phyloP scores from a whole-genome alignment of 2,329 filamentous ascomycete species.

The Magnaporthiopsis rhizophila region DNA sequence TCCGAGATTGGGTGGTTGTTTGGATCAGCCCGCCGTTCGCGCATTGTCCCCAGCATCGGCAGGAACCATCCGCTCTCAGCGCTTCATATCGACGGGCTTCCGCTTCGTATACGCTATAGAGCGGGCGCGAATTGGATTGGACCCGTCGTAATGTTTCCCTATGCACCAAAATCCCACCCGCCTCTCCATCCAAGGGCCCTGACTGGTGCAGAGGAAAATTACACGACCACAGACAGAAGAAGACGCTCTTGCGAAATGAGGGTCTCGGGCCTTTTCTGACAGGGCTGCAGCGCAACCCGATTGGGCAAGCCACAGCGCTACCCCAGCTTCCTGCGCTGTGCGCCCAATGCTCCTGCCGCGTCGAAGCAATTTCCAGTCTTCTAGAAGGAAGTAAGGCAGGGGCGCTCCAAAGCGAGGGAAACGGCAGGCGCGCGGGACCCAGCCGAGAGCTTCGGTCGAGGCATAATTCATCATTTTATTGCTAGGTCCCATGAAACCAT shows the following conservation, averaged over 20 bases:
- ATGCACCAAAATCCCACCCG: neutral
- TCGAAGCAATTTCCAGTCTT: slow-evolving; percentile 28
- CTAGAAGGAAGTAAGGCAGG: slow-evolving; percentile 20
- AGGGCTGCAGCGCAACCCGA: neutral
- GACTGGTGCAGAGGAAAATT: neutral
- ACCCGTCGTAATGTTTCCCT: neutral
- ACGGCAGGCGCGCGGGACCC: slow-evolving; percentile 11
- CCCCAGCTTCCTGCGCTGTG: neutral
- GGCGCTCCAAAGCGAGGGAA: slow-evolving; percentile 1
- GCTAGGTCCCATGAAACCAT: slow-evolving; percentile 35
- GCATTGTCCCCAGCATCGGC: neutral
- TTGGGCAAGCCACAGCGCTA: neutral
- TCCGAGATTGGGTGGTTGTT: neutral
- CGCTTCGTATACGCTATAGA: neutral
- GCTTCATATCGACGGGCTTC: neutral
- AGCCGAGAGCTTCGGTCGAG: slow-evolving; percentile 21
- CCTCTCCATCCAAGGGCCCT: neutral
- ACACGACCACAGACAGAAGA: neutral
- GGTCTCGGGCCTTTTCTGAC: neutral
- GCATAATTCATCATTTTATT: slow-evolving; percentile 42
- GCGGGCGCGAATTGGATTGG: neutral
- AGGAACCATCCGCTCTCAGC: neutral
- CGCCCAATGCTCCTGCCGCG: slow-evolving; percentile 14
- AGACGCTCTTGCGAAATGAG: neutral
- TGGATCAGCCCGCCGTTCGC: neutral